phyloP scores from a whole-genome alignment of 1,284 basidiomycete species.

The Ceratobasidium theobromae region DNA sequence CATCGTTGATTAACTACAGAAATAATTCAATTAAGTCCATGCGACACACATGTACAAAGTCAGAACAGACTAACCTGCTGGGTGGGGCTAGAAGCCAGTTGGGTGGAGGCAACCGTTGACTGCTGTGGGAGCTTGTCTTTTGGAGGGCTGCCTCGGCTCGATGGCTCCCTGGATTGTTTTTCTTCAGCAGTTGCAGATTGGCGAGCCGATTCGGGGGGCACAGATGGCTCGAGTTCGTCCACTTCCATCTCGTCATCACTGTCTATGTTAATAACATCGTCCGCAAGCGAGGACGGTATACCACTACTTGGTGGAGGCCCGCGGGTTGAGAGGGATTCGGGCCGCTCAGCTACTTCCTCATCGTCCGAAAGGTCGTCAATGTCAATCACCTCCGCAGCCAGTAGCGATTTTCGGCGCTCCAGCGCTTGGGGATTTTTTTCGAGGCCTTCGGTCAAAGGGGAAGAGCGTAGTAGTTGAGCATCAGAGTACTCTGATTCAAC shows the following conservation, averaged over 20 bases:
- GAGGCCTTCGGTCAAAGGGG: neutral
- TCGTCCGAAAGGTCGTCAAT: constrained; percentile 16
- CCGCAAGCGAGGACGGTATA: neutral
- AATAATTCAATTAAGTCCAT: neutral
- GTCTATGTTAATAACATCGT: constrained; percentile 14
- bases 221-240: neutral
- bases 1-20: neutral
- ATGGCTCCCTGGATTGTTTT: neutral
- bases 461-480: neutral
- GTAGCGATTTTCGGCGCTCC: constrained; percentile 1
- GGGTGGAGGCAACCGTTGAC: neutral
- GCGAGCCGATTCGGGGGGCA: neutral
- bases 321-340: neutral
- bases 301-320: neutral
- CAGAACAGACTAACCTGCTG: neutral
- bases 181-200: neutral
- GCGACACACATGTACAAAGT: neutral
- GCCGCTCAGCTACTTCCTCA: neutral
- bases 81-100: neutral
- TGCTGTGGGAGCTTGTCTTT: neutral
- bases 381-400: constrained; percentile 11
- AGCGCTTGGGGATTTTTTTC: neutral
- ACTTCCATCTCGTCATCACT: constrained; percentile 19
- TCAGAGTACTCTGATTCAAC: neutral
- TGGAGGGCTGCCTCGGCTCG: neutral